Percentiles rank a stretch among this genome's conserved stretches.
phyloP scores from a whole-genome alignment of 768 basidiomycete species.

The Hortiboletus campestris region DNA sequence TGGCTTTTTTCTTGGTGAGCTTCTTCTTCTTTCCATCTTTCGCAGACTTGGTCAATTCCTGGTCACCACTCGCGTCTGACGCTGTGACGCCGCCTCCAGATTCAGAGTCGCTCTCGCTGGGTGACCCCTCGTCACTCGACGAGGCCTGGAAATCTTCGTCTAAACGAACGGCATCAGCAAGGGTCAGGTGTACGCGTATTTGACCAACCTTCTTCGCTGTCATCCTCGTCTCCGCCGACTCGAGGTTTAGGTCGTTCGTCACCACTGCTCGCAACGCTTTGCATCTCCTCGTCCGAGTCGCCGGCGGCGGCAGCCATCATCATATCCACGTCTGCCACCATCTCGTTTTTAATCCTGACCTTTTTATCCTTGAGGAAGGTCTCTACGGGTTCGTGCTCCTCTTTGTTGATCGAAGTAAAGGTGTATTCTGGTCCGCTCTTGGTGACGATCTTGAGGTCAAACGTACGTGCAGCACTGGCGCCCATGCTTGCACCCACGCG shows the following conservation, averaged over 20 bases:
- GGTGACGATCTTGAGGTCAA: constrained; percentile 88
- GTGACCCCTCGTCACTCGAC: constrained; percentile 84
- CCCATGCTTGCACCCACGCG: constrained; percentile 86
- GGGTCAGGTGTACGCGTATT: not conserved
- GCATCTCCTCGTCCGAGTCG: constrained; percentile 81
- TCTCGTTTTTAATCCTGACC: constrained; percentile 92
- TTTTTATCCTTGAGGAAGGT: constrained; percentile 88
- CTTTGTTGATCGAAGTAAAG: constrained; percentile 94
- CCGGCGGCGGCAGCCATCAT: constrained; percentile 62
- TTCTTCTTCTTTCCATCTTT: constrained; percentile 39
- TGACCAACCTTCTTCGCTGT: constrained; percentile 66
- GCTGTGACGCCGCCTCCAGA: constrained; percentile 70
- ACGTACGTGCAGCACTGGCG: constrained; percentile 83
- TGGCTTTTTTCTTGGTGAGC: constrained; percentile 42
- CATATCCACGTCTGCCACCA: constrained; percentile 83
- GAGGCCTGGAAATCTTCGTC: constrained; percentile 93
- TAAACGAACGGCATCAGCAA: constrained; percentile 27
- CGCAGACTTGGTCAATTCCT: constrained; percentile 48
- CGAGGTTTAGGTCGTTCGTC: constrained; percentile 55
- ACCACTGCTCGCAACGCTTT: constrained; percentile 73
- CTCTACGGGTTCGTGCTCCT: constrained; percentile 87
- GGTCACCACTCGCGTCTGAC: constrained; percentile 82
- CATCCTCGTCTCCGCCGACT: constrained; percentile 58
- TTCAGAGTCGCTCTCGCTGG: constrained; percentile 67
- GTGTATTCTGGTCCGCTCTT: constrained; percentile 82